Percentiles rank a stretch among this genome's conserved stretches.
Conservation (phyloP, 1,139 yeast genomes). For the Yamadazyma jaroonii region DNA sequence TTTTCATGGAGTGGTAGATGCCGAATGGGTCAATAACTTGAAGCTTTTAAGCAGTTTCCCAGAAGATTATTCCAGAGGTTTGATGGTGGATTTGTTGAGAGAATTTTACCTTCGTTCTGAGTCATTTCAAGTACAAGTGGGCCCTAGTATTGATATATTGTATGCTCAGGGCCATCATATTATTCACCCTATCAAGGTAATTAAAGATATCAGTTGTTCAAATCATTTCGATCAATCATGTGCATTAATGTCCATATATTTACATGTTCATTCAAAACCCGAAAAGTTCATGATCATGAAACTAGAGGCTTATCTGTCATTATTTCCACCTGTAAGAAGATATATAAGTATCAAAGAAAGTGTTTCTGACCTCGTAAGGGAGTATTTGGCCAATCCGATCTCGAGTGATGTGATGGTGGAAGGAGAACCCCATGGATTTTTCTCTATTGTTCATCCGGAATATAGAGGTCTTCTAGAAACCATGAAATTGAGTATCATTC, state of each 20-base stretch:
- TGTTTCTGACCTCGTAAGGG: not conserved
- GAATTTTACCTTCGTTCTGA: not conserved
- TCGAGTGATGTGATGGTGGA: not conserved
- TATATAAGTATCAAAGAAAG: constrained; percentile 15
- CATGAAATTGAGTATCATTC: constrained; percentile 29
- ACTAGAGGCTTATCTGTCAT: not conserved
- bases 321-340: constrained; percentile 17
- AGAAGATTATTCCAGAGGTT: constrained; percentile 18
- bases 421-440: constrained; percentile 2
- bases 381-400: not conserved
- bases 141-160: constrained; percentile 18
- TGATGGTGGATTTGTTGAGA: constrained; percentile 15
- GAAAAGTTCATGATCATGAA: constrained; percentile 27
- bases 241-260: constrained; percentile 24
- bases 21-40: constrained; percentile 19
- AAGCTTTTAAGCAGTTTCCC: constrained; percentile 23
- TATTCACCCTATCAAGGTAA: not conserved
- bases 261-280: constrained; percentile 22
- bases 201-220: constrained; percentile 2
- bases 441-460: not conserved
- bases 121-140: not conserved
- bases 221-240: constrained; percentile 28
- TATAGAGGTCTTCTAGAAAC: constrained; percentile 24
- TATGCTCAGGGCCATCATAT: constrained; percentile 20
- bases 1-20: constrained; percentile 22